Percentiles rank a stretch among this genome's conserved stretches.
Conservation (phyloP, 805 yeast species). For the Saccharomycopsis olivae region DNA sequence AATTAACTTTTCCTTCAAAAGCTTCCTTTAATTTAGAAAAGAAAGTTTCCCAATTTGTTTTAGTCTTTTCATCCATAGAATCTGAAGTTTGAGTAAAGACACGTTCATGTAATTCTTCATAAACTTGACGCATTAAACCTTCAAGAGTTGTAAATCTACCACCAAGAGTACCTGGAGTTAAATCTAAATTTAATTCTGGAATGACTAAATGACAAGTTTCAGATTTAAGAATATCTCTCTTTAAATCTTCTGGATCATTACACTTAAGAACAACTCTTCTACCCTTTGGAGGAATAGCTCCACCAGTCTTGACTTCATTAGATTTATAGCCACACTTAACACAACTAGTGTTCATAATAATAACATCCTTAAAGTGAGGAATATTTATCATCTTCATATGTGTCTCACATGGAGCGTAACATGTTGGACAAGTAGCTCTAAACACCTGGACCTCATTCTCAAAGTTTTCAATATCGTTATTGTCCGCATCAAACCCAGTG, state of each 20-base stretch:
- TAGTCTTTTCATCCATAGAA: constrained; percentile 75
- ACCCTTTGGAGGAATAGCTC: constrained; percentile 85
- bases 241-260: constrained; percentile 79
- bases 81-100: constrained; percentile 83
- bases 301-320: constrained; percentile 98
- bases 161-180: constrained; percentile 93
- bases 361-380: constrained; percentile 97
- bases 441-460: constrained; percentile 89
- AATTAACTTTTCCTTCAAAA: constrained; percentile 65
- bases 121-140: constrained; percentile 81
- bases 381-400: constrained; percentile 95
- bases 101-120: constrained; percentile 77
- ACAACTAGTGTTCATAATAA: constrained; percentile 91
- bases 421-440: constrained; percentile 85
- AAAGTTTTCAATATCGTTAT: constrained; percentile 74
- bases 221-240: constrained; percentile 88
- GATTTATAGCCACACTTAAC: constrained; percentile 90
- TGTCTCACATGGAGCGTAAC: constrained; percentile 74
- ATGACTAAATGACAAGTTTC: constrained; percentile 82
- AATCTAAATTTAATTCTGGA: constrained; percentile 84
- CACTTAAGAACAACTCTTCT: constrained; percentile 59
- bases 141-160: constrained; percentile 97
- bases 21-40: constrained; percentile 69
- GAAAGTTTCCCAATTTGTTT: constrained; percentile 73
- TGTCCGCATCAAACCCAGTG: constrained; percentile 56